Conservation (phyloP, 306 rosid species). For the Pterocarpus santalinus region DNA sequence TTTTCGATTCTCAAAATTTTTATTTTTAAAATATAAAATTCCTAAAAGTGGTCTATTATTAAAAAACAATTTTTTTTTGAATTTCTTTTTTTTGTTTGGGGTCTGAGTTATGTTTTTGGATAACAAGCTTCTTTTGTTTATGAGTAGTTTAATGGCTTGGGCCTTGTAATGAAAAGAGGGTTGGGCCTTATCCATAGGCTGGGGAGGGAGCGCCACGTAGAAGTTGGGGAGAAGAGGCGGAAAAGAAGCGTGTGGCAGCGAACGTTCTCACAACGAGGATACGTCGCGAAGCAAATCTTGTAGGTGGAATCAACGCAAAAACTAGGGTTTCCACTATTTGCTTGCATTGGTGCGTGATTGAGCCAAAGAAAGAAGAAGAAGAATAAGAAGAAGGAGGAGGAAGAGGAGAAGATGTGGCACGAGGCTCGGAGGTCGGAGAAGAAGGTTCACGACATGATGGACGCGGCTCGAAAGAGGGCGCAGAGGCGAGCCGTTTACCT, state of each 20-base stretch:
- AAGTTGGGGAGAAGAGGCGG: background rate
- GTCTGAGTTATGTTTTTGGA: no score
- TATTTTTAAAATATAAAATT: no score
- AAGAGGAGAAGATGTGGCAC: conserved; percentile 80
- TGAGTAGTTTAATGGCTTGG: background rate
- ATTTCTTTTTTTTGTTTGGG: no score
- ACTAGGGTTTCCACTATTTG: conserved; percentile 42
- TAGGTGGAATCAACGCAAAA: background rate
- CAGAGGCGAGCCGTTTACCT: conserved; percentile 92
- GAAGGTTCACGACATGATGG: conserved; percentile 99
- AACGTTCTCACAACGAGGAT: background rate
- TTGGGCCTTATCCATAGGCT: background rate
- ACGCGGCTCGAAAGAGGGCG: conserved; percentile 97
- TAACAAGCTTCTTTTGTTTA: no score
- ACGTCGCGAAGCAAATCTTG: background rate
- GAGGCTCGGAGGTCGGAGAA: conserved; percentile 96
- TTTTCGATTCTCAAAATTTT: no score
- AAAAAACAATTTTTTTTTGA: no score
- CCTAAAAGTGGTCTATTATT: no score
- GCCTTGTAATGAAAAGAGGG: background rate
- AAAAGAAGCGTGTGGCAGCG: background rate
- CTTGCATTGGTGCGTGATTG: background rate
- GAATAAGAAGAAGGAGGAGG: no score
- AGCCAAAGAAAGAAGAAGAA: background rate
- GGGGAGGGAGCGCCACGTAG: background rate